phyloP scores from a whole-genome alignment of 345 rosid genomes.

The Gossypium turneri region DNA sequence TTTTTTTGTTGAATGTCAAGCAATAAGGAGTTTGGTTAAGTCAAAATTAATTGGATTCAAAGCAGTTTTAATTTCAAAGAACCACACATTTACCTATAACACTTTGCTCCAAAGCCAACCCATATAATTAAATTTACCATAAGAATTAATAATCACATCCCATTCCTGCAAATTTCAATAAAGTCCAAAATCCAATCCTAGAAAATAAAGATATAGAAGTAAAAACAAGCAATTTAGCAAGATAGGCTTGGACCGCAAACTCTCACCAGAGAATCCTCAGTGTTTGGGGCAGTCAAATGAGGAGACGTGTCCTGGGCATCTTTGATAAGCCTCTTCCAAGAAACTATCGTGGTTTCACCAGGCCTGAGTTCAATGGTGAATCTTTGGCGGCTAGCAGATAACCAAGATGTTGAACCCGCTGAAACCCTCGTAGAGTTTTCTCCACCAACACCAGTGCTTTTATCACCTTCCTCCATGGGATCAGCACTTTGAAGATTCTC shows the following conservation, averaged over 20 bases:
- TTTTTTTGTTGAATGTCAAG: neutral
- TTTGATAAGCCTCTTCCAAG: slow-evolving; percentile 35
- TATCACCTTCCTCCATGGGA: slow-evolving; percentile 19
- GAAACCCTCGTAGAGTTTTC: slow-evolving; percentile 20
- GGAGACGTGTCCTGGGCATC: slow-evolving; percentile 19
- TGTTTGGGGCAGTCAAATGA: slow-evolving; percentile 4
- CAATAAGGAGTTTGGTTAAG: neutral
- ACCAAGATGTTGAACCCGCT: slow-evolving; percentile 1
- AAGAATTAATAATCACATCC: neutral
- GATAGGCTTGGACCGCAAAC: neutral
- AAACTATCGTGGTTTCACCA: slow-evolving; percentile 39
- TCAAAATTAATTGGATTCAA: neutral
- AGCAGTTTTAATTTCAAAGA: neutral
- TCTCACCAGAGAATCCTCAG: slow-evolving; percentile 11
- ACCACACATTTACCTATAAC: neutral
- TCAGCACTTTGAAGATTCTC: neutral
- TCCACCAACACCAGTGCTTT: slow-evolving; percentile 16
- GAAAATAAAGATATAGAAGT: neutral
- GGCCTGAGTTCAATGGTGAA: slow-evolving; percentile 36
- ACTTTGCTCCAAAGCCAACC: no score
- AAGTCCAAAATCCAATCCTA: neutral
- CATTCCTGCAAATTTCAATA: neutral
- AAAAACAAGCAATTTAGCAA: neutral
- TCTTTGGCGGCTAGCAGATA: slow-evolving; percentile 22
- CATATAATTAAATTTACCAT: neutral